Percentiles rank a stretch among this genome's conserved stretches.
These are phyloP conservation scores for Hymenoscyphus fructigenus DNA, from an alignment of 2,329 filamentous ascomycete genomes.

Conservation along the genomic window DNA sequence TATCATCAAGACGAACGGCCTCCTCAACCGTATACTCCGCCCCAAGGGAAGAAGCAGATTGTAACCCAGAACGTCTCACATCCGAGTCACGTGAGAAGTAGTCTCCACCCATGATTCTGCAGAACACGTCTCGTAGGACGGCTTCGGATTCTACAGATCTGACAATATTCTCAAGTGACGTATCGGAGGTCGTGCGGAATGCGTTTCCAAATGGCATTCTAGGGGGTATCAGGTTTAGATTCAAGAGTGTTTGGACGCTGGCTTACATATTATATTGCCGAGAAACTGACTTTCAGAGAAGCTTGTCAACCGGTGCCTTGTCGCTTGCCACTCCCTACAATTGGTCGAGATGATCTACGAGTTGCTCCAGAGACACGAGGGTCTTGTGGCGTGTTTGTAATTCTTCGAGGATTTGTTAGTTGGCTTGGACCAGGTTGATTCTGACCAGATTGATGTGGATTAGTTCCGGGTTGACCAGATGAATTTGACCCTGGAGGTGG, in stretches of 20 bases:
- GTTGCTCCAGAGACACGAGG: neutral
- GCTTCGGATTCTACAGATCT: conserved; percentile 11
- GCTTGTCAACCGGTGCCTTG: neutral
- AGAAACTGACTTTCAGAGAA: too few species aligned
- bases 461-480: too few species aligned
- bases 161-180: neutral
- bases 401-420: neutral
- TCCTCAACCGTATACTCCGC: conserved; percentile 3
- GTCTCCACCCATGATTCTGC: conserved; percentile 11
- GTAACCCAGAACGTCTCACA: conserved; percentile 1
- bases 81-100: conserved; percentile 11
- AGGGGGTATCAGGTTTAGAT: neutral
- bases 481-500: too few species aligned
- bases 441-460: neutral
- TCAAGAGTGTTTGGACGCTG: neutral
- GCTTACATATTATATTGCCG: too few species aligned
- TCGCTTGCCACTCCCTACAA: neutral
- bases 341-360: neutral
- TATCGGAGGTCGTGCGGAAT: neutral
- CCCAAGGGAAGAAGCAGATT: neutral
- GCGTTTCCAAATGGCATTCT: conserved; percentile 3
- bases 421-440: neutral
- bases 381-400: neutral
- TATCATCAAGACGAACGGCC: conserved; percentile 12
- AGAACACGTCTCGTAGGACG: conserved; percentile 8